Evolutionary conservation across 345 rosid species (phyloP).

Genomic region (Alliaria petiolata): DNA sequence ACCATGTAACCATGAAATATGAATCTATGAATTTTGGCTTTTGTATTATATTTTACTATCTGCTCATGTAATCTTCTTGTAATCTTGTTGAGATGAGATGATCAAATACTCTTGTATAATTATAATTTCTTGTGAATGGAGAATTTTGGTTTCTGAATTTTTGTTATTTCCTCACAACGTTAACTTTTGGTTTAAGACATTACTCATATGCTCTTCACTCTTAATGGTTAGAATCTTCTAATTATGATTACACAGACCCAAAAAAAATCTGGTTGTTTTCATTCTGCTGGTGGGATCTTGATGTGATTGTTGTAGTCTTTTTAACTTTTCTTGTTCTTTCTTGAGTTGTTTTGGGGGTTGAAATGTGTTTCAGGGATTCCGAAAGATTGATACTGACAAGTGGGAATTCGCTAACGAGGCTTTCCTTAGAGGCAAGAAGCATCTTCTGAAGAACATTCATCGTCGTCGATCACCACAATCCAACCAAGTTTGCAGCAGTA

Average conservation of each 20-base stretch:
- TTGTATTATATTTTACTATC: background rate
- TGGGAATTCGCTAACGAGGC: constrained; percentile 96
- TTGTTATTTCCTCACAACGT: background rate
- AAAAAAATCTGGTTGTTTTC: background rate
- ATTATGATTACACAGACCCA: background rate
- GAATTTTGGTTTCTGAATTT: background rate
- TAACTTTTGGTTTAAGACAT: background rate
- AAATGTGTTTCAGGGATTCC: constrained; percentile 62
- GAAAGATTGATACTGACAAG: constrained; percentile 75
- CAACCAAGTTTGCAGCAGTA: constrained; percentile 36
- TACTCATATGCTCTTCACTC: background rate
- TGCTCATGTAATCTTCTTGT: constrained; percentile 4
- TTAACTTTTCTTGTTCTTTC: constrained; percentile 9
- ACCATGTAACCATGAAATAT: background rate
- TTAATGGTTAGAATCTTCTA: background rate
- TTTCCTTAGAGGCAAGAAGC: constrained; percentile 73
- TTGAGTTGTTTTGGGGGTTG: constrained; percentile 30
- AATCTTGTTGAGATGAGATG: background rate
- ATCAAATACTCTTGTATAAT: background rate
- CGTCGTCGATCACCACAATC: constrained; percentile 75
- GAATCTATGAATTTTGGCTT: background rate
- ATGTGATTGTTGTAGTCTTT: constrained; percentile 2
- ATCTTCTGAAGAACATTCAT: constrained; percentile 78
- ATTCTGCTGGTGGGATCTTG: background rate
- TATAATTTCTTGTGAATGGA: constrained; percentile 1